phyloP scores from a whole-genome alignment of 805 yeast species.

The Dipodascus geniculatus region DNA sequence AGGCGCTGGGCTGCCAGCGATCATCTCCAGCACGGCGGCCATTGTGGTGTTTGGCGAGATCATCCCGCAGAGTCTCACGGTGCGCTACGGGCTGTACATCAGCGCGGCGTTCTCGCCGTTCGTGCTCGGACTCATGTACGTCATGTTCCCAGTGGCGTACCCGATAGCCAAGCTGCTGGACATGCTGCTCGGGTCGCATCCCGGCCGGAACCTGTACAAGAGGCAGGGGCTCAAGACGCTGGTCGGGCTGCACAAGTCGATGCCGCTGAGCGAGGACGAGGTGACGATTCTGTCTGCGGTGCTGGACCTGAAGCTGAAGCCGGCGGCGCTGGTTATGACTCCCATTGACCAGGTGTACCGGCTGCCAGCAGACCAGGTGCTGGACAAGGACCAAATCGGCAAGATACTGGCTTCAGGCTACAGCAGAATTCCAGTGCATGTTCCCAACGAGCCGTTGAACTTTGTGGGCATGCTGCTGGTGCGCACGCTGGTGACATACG shows the following conservation, averaged over 20 bases:
- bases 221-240: slow-evolving; percentile 87
- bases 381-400: slow-evolving; percentile 77
- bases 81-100: slow-evolving; percentile 80
- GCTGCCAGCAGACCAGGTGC: slow-evolving; percentile 66
- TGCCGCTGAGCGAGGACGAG: slow-evolving; percentile 88
- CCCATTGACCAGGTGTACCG: slow-evolving; percentile 86
- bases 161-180: slow-evolving; percentile 80
- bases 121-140: slow-evolving; percentile 72
- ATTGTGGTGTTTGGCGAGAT: slow-evolving; percentile 94
- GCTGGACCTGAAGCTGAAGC: slow-evolving; percentile 83
- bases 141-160: slow-evolving; percentile 84
- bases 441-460: slow-evolving; percentile 79
- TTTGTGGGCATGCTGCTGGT: slow-evolving; percentile 93
- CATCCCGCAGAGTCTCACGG: slow-evolving; percentile 90
- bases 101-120: slow-evolving; percentile 89
- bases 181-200: slow-evolving; percentile 33
- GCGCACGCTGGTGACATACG: slow-evolving; percentile 84
- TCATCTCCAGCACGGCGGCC: slow-evolving; percentile 80
- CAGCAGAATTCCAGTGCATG: slow-evolving; percentile 86
- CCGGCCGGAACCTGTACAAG: slow-evolving; percentile 65
- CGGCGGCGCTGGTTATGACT: slow-evolving; percentile 82
- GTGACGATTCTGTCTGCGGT: slow-evolving; percentile 94
- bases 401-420: slow-evolving; percentile 89
- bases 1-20: slow-evolving; percentile 98
- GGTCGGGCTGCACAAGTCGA: slow-evolving; percentile 83